Evolutionary conservation across 371 early-diverging fungal species (phyloP).

Genomic region (Zychaea mexicana): DNA sequence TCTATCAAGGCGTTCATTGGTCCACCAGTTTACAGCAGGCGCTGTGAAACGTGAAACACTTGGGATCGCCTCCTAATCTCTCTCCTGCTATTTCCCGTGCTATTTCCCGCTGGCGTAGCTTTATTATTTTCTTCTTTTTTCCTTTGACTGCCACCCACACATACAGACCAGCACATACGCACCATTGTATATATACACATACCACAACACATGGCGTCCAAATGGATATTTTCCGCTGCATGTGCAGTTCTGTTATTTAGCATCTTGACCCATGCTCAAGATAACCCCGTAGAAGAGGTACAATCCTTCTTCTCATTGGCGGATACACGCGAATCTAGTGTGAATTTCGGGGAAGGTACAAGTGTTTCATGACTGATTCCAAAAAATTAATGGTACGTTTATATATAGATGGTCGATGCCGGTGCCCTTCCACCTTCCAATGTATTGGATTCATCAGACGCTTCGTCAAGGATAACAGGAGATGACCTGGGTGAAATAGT

Average conservation of each 20-base stretch:
- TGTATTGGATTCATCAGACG: neutral
- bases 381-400: neutral
- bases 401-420: constrained; percentile 11
- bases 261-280: constrained; percentile 3
- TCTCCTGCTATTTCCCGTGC: too few species aligned
- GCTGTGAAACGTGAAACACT: too few species aligned
- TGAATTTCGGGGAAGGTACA: too few species aligned
- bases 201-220: neutral
- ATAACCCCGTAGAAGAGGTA: constrained; percentile 17
- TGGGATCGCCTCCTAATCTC: too few species aligned
- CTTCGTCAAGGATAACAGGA: too few species aligned
- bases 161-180: too few species aligned
- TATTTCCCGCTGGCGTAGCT: too few species aligned
- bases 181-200: neutral
- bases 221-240: constrained; percentile 4
- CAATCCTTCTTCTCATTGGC: neutral
- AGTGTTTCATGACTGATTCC: too few species aligned
- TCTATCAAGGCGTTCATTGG: too few species aligned
- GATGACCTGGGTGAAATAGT: neutral
- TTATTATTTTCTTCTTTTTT: neutral
- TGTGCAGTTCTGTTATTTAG: neutral
- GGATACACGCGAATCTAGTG: too few species aligned
- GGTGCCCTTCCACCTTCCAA: neutral
- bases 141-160: too few species aligned
- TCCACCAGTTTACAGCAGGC: too few species aligned